Evolutionary conservation across 1,284 basidiomycete genomes (phyloP).

Genomic region (Cutaneotrichosporon sp.): DNA sequence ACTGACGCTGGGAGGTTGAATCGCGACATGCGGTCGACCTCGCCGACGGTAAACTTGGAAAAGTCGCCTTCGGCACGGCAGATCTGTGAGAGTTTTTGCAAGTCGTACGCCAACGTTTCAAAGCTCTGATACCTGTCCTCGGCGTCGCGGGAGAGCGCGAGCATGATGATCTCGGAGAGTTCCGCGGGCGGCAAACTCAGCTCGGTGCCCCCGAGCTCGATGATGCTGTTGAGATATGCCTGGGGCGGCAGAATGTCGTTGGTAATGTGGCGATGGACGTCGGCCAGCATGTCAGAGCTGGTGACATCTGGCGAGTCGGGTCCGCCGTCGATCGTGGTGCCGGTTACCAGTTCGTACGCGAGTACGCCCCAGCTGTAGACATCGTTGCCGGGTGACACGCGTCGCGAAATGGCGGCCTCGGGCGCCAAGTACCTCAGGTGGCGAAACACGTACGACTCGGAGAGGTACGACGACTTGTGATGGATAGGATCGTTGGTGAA

Average conservation of each 20-base stretch:
- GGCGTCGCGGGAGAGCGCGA: slow-evolving; percentile 32
- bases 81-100: slow-evolving; percentile 27
- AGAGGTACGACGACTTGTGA: slow-evolving; percentile 14
- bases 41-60: slow-evolving; percentile 30
- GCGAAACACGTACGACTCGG: slow-evolving; percentile 25
- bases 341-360: slow-evolving; percentile 38
- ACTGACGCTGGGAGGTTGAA: slow-evolving; percentile 27
- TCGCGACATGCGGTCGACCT: slow-evolving; percentile 31
- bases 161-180: slow-evolving; percentile 38
- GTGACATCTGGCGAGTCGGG: slow-evolving; percentile 23
- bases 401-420: slow-evolving; percentile 25
- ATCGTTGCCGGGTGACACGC: slow-evolving; percentile 25
- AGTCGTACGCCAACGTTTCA: slow-evolving; percentile 34
- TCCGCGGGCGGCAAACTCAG: slow-evolving; percentile 24
- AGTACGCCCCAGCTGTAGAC: slow-evolving; percentile 41
- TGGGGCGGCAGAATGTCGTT: background rate
- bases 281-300: slow-evolving; percentile 29
- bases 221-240: slow-evolving; percentile 22
- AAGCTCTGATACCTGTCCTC: slow-evolving; percentile 37
- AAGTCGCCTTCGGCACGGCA: slow-evolving; percentile 26
- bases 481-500: slow-evolving; percentile 23
- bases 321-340: slow-evolving; percentile 30
- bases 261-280: slow-evolving; percentile 34
- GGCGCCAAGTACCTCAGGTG: slow-evolving; percentile 40
- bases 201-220: slow-evolving; percentile 8